Evolutionary conservation across 148 eudicot genomes (phyloP).

Genomic region (Camellia sinensis): DNA sequence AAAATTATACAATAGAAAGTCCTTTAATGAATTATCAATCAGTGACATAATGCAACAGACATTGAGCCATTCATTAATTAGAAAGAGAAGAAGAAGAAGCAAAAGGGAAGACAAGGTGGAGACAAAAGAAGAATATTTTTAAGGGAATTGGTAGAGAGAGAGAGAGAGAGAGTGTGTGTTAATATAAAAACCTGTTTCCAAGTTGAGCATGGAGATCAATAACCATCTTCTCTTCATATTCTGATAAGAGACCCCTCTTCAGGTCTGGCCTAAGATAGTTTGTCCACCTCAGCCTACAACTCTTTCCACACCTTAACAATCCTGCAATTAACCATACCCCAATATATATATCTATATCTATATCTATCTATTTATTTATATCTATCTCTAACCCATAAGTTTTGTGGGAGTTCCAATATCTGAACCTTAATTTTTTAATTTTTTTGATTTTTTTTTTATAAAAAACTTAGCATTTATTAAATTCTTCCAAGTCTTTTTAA

Average conservation of each 20-base stretch:
- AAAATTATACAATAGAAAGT: too few relatives aligned
- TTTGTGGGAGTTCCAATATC: too few relatives aligned
- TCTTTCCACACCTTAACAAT: constrained; percentile 52
- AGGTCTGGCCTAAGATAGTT: constrained; percentile 58
- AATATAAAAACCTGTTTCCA: constrained; percentile 61
- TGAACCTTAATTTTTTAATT: too few relatives aligned
- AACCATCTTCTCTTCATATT: constrained; percentile 50
- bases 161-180: not conserved
- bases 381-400: too few relatives aligned
- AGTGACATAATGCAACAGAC: not conserved
- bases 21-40: not conserved
- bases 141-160: not conserved
- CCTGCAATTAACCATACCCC: constrained; percentile 29
- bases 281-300: constrained; percentile 61
- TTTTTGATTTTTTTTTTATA: too few relatives aligned
- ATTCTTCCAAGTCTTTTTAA: too few relatives aligned
- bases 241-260: constrained; percentile 50
- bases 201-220: constrained; percentile 60
- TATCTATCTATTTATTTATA: too few relatives aligned
- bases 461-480: too few relatives aligned
- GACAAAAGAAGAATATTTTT: too few relatives aligned
- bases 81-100: not conserved
- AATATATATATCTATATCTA: too few relatives aligned
- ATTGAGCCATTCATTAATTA: not conserved
- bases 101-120: too few relatives aligned